Conservation (phyloP, 495 filamentous ascomycete genomes). For the Lasiosphaeria ovina region DNA sequence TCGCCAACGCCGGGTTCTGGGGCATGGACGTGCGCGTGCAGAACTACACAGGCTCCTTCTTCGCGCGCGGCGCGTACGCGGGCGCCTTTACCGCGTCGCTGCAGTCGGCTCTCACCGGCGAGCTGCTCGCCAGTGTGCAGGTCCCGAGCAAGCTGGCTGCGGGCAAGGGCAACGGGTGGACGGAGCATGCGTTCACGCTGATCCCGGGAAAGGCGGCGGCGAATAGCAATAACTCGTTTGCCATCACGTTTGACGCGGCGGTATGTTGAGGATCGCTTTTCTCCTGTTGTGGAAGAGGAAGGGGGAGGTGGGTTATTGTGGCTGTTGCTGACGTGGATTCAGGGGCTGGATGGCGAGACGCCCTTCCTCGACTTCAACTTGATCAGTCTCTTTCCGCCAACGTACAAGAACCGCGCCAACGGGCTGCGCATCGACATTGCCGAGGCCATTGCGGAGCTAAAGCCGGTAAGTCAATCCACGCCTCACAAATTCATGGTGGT, state of each 20-base stretch:
- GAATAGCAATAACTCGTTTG: conserved; percentile 65
- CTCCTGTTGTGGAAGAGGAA: background rate
- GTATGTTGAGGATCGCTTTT: conserved; percentile 16
- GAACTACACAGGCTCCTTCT: conserved; percentile 57
- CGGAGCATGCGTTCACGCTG: conserved; percentile 49
- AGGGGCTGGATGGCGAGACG: conserved; percentile 34
- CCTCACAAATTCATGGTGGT: too few species aligned
- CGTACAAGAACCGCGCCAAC: conserved; percentile 60
- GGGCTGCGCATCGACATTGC: conserved; percentile 61
- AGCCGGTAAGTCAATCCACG: conserved; percentile 37
- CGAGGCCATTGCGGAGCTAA: conserved; percentile 51
- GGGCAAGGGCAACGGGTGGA: conserved; percentile 41
- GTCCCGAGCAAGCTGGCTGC: conserved; percentile 30
- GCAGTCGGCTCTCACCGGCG: conserved; percentile 44
- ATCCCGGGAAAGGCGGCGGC: conserved; percentile 43
- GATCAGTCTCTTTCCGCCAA: conserved; percentile 66
- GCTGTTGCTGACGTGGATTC: background rate
- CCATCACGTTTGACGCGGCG: conserved; percentile 55
- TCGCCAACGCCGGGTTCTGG: conserved; percentile 60
- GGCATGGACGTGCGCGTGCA: conserved; percentile 56
- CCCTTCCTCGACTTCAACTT: conserved; percentile 60
- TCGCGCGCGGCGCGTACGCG: conserved; percentile 47
- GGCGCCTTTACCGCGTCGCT: conserved; percentile 46
- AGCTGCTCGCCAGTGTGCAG: conserved; percentile 42
- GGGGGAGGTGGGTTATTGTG: background rate